Conservation (phyloP, 495 filamentous ascomycete genomes). For the Podospora pseudocomata region DNA sequence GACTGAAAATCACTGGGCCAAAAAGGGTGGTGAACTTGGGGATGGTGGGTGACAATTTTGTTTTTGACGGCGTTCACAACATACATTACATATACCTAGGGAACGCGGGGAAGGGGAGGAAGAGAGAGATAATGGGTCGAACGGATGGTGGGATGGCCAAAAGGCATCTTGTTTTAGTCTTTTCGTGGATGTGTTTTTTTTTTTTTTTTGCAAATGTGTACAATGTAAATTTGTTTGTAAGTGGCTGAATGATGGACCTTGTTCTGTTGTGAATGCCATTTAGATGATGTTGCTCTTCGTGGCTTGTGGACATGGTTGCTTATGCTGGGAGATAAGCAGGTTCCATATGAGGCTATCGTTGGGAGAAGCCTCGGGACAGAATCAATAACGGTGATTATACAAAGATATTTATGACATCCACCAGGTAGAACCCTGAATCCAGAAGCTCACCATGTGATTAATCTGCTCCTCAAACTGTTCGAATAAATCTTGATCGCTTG, state of each 20-base stretch:
- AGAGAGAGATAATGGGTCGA: not conserved
- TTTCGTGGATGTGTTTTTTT: not conserved
- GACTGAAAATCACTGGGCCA: not conserved
- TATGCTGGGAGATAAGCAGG: too few species aligned
- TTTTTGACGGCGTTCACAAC: not conserved
- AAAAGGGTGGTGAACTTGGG: not conserved
- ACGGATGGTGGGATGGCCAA: not conserved
- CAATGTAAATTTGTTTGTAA: not conserved
- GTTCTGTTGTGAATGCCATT: too few species aligned
- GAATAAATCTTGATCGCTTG: too few species aligned
- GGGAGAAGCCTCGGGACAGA: too few species aligned
- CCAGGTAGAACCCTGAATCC: too few species aligned
- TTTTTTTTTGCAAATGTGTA: not conserved
- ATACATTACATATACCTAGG: slow-evolving; percentile 1
- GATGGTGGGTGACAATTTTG: not conserved
- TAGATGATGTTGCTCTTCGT: not conserved
- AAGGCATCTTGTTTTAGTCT: not conserved
- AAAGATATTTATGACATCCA: too few species aligned
- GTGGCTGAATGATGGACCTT: not conserved
- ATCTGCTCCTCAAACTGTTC: too few species aligned
- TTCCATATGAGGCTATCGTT: too few species aligned
- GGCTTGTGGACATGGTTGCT: too few species aligned
- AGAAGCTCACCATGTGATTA: too few species aligned
- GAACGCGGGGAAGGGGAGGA: not conserved
- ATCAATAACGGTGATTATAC: too few species aligned